Percentiles rank a stretch among this genome's conserved stretches.
Conservation (phyloP, 768 basidiomycete species). For the Lactarius quietus region DNA sequence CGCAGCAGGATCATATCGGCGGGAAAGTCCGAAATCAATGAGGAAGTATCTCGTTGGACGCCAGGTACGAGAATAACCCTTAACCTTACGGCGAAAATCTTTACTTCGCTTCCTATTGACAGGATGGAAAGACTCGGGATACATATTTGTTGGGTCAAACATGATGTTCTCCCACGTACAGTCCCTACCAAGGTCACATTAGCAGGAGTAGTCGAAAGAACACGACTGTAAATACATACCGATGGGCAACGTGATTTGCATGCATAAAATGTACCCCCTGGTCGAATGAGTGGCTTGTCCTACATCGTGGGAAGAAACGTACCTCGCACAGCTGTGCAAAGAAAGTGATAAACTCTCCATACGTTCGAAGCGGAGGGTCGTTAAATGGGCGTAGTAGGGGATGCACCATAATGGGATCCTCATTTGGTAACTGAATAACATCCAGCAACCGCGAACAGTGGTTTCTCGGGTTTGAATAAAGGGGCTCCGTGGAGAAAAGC, state of each 20-base stretch:
- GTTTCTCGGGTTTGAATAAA: conserved; percentile 29
- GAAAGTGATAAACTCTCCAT: conserved; percentile 37
- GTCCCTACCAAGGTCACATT: conserved; percentile 4
- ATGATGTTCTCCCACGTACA: conserved; percentile 14
- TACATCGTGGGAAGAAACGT: not conserved
- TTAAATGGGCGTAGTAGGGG: conserved; percentile 31
- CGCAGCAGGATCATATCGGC: conserved; percentile 16
- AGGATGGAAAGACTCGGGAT: conserved; percentile 19
- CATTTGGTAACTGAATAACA: conserved; percentile 25
- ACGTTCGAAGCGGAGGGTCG: conserved; percentile 33
- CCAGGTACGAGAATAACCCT: conserved; percentile 28
- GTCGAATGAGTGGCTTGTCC: not conserved
- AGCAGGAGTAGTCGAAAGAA: no score
- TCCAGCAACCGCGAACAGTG: conserved; percentile 30
- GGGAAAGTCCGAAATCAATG: conserved; percentile 33
- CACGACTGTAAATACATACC: not conserved
- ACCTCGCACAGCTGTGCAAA: conserved; percentile 38
- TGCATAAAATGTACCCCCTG: conserved; percentile 21
- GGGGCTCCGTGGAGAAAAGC: conserved; percentile 20
- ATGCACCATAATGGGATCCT: conserved; percentile 33
- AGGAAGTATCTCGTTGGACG: conserved; percentile 29
- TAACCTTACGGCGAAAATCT: conserved; percentile 9
- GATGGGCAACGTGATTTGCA: conserved; percentile 16
- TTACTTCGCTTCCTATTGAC: not conserved
- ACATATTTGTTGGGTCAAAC: conserved; percentile 20